A percentile compares a stretch with the other conserved stretches of the same genome.
Conservation (phyloP, 2,329 filamentous ascomycete genomes). For the Cryphonectria carpinicola region DNA sequence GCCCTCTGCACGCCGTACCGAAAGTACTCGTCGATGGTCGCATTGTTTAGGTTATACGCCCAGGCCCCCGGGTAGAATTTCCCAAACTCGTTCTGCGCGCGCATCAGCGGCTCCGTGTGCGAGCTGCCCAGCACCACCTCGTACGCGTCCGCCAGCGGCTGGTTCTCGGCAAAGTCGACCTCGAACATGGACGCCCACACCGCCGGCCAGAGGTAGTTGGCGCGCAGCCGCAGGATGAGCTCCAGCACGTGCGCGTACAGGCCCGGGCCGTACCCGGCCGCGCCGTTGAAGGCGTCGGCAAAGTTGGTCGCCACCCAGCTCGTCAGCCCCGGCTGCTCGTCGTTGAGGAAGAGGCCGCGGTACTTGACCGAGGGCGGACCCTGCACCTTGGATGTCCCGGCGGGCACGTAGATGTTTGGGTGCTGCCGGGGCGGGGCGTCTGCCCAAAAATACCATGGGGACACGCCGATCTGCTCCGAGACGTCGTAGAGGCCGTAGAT, state of each 20-base stretch:
- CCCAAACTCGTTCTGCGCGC: conserved; percentile 60
- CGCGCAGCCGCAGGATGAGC: conserved; percentile 68
- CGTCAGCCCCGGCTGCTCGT: conserved; percentile 69
- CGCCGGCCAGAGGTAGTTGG: conserved; percentile 75
- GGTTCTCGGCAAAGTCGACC: conserved; percentile 70
- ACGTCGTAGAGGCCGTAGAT: conserved; percentile 74
- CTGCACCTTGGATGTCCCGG: conserved; percentile 53
- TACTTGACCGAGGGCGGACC: conserved; percentile 67
- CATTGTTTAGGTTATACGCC: conserved; percentile 72
- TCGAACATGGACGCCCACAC: conserved; percentile 72
- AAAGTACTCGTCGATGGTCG: conserved; percentile 71
- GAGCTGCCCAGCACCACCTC: conserved; percentile 74
- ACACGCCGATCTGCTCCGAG: conserved; percentile 74
- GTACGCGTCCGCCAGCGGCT: conserved; percentile 72
- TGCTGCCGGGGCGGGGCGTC: conserved; percentile 60
- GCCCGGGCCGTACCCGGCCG: conserved; percentile 56
- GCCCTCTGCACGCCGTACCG: conserved; percentile 67
- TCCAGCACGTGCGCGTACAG: conserved; percentile 75
- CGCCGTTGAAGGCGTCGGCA: conserved; percentile 48
- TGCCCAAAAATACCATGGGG: conserved; percentile 71
- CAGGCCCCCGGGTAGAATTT: conserved; percentile 63
- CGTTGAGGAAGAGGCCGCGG: conserved; percentile 72
- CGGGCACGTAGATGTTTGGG: conserved; percentile 57
- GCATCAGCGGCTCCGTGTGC: conserved; percentile 74
- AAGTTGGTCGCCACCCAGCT: conserved; percentile 61